Evolutionary conservation across 1,284 basidiomycete genomes (phyloP), one percentile per base, ranked within the genome.

Genomic region (Marasmius oreades): DNA sequence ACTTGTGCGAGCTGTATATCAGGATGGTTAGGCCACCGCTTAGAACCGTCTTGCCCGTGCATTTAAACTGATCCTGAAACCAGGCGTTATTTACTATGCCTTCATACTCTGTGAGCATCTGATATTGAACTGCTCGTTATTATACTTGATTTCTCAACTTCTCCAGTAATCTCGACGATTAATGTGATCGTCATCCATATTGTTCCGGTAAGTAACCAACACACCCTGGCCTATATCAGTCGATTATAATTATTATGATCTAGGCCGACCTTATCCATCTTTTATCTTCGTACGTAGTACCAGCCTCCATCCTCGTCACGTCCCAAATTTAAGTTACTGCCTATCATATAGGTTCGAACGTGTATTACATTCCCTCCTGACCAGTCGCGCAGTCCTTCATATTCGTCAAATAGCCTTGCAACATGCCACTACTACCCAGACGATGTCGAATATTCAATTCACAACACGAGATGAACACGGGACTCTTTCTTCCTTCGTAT

Each of bases 351-450:
- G 14, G 55, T 69, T 14, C 61, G 62, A 16, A 61, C 58, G 12
- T 54, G 58, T 33, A 62, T 66, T 50, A 55, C 65, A 14, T 59
- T 67, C 47, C 63, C 61, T 1, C 60, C 53, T 14, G 66, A 65
- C 42, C 26, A 55, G 18, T 36, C 34, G 11, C 62, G 63, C 3
- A 42, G 57, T 6, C 64, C 56, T 12, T 33, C 52, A 42, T n/a
- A 42, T 42, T 16, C 39, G 39, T 6, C n/a, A 51, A 33, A 26
- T 20, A 51, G 51, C 14, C 5, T 51, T 11, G 20, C 39, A 42
- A 16, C 39, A n/a, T n/a, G n/a, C n/a, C n/a, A n/a, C n/a, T n/a
- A n/a, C n/a, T n/a, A n/a, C n/a, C n/a, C n/a, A n/a, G n/a, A n/a
- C n/a, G n/a, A n/a, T n/a, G n/a, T n/a, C n/a, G n/a, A n/a, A n/a